Evolutionary conservation across 257 asterid genomes (phyloP).

Genomic region (Ehretia macrophylla): DNA sequence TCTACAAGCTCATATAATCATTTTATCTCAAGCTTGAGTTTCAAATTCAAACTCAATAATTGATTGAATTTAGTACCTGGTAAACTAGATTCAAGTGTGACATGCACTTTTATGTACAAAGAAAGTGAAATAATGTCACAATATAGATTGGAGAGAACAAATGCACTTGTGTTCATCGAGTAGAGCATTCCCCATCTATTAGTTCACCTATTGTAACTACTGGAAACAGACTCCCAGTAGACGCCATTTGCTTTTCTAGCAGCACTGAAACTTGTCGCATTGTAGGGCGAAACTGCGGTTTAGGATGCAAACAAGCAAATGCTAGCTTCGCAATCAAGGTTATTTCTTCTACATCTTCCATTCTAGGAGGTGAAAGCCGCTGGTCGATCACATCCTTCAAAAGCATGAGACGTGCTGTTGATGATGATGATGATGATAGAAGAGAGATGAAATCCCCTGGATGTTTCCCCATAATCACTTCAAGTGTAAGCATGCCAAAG

Average conservation of each 20-base stretch:
- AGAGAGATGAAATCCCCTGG: slow-evolving; percentile 21
- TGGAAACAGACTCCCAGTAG: slow-evolving; percentile 4
- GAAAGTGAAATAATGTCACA: too few species aligned
- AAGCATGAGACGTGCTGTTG: not conserved
- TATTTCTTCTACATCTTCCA: slow-evolving; percentile 13
- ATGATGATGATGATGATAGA: not conserved
- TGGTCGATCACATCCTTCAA: slow-evolving; percentile 21
- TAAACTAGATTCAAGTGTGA: too few species aligned
- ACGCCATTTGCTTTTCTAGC: not conserved
- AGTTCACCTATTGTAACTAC: slow-evolving; percentile 13
- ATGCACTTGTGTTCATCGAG: not conserved
- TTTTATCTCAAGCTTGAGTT: too few species aligned
- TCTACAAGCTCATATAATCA: too few species aligned
- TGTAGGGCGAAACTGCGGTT: slow-evolving; percentile 31
- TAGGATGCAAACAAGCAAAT: slow-evolving; percentile 19
- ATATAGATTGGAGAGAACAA: too few species aligned
- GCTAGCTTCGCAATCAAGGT: slow-evolving; percentile 20
- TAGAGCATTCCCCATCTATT: not conserved
- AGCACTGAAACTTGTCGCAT: slow-evolving; percentile 25
- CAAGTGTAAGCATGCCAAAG: slow-evolving; percentile 36
- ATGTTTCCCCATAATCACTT: slow-evolving; percentile 37
- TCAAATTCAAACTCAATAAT: too few species aligned
- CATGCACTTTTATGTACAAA: too few species aligned
- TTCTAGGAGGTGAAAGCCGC: slow-evolving; percentile 12
- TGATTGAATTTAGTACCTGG: too few species aligned